Base-by-base conservation (phyloP, 2,329 filamentous ascomycete genomes). In the Thielaviopsis musarum region DNA sequence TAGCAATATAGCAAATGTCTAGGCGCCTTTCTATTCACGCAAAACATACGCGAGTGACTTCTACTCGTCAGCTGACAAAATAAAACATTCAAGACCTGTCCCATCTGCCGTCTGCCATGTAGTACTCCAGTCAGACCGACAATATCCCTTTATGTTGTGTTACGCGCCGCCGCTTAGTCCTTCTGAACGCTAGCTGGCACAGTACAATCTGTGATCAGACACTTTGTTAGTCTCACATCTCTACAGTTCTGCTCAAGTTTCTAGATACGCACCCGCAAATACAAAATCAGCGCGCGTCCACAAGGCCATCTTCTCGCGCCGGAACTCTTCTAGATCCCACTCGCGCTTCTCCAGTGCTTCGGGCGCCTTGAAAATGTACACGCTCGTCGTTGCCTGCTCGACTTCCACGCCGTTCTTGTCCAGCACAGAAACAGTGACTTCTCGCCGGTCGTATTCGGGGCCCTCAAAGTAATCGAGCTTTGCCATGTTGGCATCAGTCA, bases 281-380 rank as follows among this genome's bases (percentile, higher is more conserved):
- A 51, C 73, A 74, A 54, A 54, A 0, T 55, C 60, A 22, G 49
- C 38, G n/a, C 77, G 70, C 5, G 77, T 76, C 79, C 79, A 83
- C 3, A 67, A 60, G 59, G 68, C 68, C 72, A 82, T 72, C 74
- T 90, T 95, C 63, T 93, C 84, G 65, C 77, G 75, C 62, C 85
- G 81, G 68, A 96, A 97, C 63, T 87, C 82, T 54, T 84, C 82
- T 72, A 90, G 93, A 69, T 95, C 88, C 91, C 91, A 97, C 69
- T 95, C 90, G 22, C 74, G 71, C 34, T 79, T 74, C 69, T 95
- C 88, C 19, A 97, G 72, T 0, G 66, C 45, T 0, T 70, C 64
- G 17, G 72, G 69, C 1, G 73, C 63, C 52, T 75, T 73, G 70
- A 79, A 90, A 5, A 90, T 77, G 68, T 91, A 91, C 13, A 82